These are phyloP conservation scores for Juncus effusus DNA, from an alignment of 176 grass and related monocot species.

Conservation along the genomic window DNA sequence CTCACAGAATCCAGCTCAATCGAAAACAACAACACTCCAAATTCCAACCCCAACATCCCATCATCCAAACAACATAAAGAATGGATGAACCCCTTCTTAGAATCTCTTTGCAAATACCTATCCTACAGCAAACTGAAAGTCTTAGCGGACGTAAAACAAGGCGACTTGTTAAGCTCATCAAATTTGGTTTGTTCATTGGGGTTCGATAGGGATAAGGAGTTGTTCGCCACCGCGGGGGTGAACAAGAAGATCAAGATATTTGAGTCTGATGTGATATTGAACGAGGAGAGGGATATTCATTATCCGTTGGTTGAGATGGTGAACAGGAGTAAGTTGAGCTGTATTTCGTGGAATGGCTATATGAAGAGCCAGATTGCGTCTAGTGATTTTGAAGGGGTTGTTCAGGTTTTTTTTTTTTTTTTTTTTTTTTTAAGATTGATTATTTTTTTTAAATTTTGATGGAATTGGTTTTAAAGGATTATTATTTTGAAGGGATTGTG, in stretches of 20 bases:
- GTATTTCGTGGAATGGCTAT: slow-evolving; percentile 96
- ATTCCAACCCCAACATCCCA: too few species aligned
- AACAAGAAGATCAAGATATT: slow-evolving; percentile 99
- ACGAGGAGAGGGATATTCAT: slow-evolving; percentile 87
- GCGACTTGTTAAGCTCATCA: slow-evolving; percentile 81
- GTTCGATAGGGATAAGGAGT: slow-evolving; percentile 90
- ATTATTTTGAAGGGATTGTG: too few species aligned
- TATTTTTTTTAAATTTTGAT: too few species aligned
- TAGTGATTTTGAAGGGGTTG: slow-evolving; percentile 94
- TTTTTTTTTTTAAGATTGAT: too few species aligned
- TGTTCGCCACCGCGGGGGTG: slow-evolving; percentile 96
- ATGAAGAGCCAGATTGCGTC: slow-evolving; percentile 95
- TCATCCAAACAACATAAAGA: slow-evolving; percentile 21
- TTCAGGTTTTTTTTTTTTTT: slow-evolving; percentile 63
- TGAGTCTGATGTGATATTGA: slow-evolving; percentile 85
- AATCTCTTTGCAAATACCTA: slow-evolving; percentile 83
- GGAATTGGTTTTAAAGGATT: too few species aligned
- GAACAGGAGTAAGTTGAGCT: slow-evolving; percentile 93
- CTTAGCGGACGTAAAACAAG: slow-evolving; percentile 79
- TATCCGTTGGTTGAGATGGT: slow-evolving; percentile 97
- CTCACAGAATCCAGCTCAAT: slow-evolving; percentile 64
- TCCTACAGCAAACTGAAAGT: slow-evolving; percentile 87
- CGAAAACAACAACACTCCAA: slow-evolving; percentile 34
- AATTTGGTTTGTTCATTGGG: slow-evolving; percentile 96
- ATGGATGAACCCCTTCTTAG: slow-evolving; percentile 91